phyloP scores from a whole-genome alignment of 371 early-diverging fungal species.

The Rhizopus arrhizus region DNA sequence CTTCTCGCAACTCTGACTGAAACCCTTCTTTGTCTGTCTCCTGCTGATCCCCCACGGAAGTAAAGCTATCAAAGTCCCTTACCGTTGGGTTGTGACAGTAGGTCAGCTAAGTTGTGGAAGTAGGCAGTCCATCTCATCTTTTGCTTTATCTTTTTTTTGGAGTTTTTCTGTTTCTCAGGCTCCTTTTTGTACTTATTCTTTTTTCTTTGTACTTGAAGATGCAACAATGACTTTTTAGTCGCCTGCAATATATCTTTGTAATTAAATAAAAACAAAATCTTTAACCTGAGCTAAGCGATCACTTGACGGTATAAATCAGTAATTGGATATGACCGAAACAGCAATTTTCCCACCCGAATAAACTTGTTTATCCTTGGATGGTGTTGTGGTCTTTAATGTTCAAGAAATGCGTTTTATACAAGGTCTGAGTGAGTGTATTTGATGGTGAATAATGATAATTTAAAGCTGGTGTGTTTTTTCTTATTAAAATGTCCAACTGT shows the following conservation, averaged over 20 bases:
- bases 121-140: background rate
- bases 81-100: constrained; percentile 4
- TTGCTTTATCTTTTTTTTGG: background rate
- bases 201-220: constrained; percentile 1
- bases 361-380: too few species aligned
- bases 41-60: background rate
- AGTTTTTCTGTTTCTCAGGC: background rate
- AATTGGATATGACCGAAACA: too few species aligned
- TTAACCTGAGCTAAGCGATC: constrained; percentile 2
- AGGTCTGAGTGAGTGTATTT: too few species aligned
- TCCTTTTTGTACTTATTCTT: background rate
- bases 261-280: background rate
- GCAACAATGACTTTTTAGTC: background rate
- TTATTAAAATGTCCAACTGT: too few species aligned
- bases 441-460: too few species aligned
- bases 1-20: background rate
- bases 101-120: background rate
- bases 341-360: too few species aligned
- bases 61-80: constrained; percentile 2
- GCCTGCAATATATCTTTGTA: constrained; percentile 1
- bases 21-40: background rate
- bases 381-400: too few species aligned
- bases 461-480: too few species aligned
- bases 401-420: too few species aligned
- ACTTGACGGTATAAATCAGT: too few species aligned